Evolutionary conservation across 768 basidiomycete species (phyloP), one percentile per base, ranked within the genome.

Genomic region (Tylopilus felleus): DNA sequence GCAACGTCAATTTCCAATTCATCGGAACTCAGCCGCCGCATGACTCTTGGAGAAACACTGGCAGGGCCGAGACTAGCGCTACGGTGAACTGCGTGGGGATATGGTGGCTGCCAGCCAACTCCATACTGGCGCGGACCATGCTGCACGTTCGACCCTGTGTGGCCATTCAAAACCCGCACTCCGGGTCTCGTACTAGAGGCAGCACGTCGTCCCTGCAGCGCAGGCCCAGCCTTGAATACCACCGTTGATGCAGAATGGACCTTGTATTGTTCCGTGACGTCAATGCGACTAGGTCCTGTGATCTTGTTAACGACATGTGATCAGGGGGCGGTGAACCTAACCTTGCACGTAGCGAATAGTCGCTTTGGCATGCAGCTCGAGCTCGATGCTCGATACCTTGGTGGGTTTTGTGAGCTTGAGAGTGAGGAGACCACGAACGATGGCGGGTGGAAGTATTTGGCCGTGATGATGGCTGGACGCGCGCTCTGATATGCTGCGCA

Each of bases 281-380:
- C 90, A 53, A 86, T 70, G 23, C 89, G 79, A 16, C 86, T 77
- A 21, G 85, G 82, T 54, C 91, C 82, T 47, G 63, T 36, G 39
- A 38, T 16, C 43, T 16, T n/a, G 28, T 58, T 9, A 53, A 17
- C 44, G 12, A 10, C 52, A 43, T 27, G 25, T 33, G 43, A 49
- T 16, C 3, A 9, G 33, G 43, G 29, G 47, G 21, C 14, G 40
- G 4, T 14, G 38, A 38, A 33, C 66, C 78, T 48, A 56, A 93
- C 95, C 91, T 79, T 97, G 93, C 2, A 88, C 85, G 87, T 93
- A 97, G 35, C 83, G 80, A 5, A 85, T 88, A 22, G 77, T 72
- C 3, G 85, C 77, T 54, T 77, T 86, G 3, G 90, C 94, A 42
- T 84, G 75, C 21, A 99, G 73, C 66, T 86, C 83, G 36, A 97